These are phyloP conservation scores for Aspergillaceae sp. DNA, from an alignment of 2,329 filamentous ascomycete species.

Conservation along the genomic window DNA sequence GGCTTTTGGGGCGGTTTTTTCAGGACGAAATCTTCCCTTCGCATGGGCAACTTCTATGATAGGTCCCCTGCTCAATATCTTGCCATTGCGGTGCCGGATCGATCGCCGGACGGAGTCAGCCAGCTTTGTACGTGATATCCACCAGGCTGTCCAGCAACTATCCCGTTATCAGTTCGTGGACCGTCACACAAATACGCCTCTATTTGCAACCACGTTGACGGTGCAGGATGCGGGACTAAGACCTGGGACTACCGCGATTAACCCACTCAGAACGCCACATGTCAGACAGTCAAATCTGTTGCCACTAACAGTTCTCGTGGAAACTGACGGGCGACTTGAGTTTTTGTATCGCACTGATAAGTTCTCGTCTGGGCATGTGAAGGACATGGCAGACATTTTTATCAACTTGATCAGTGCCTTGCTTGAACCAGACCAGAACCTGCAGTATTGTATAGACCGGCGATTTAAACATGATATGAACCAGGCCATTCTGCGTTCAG, in stretches of 20 bases:
- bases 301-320: background rate
- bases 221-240: background rate
- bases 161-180: background rate
- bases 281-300: background rate
- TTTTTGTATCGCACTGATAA: background rate
- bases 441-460: background rate
- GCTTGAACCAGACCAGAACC: background rate
- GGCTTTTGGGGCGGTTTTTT: conserved; percentile 28
- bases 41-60: conserved; percentile 18
- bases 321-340: background rate
- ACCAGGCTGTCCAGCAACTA: background rate
- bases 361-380: background rate
- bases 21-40: conserved; percentile 28
- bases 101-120: background rate
- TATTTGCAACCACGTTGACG: background rate
- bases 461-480: background rate
- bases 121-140: background rate
- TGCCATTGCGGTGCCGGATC: conserved; percentile 16
- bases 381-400: background rate
- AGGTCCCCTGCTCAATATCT: conserved; percentile 28
- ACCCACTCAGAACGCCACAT: background rate
- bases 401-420: background rate
- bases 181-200: background rate
- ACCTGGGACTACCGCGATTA: background rate
- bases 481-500: background rate